A percentile compares a stretch with the other conserved stretches of the same genome.
These are phyloP conservation scores for Phaffia rhodozyma DNA, from an alignment of 1,284 basidiomycete genomes.

Conservation along the genomic window DNA sequence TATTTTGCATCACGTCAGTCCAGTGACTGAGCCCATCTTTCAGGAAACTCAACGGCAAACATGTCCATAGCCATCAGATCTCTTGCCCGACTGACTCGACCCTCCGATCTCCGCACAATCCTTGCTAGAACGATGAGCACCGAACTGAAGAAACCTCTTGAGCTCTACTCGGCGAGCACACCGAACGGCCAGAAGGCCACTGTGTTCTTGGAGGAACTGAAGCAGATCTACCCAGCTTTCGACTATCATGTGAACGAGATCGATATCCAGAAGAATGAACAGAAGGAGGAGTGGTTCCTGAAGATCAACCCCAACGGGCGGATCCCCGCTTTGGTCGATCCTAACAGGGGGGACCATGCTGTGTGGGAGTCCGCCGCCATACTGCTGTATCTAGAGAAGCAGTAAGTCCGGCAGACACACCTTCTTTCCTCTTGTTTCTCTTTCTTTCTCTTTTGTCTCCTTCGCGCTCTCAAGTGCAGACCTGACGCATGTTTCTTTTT, in stretches of 20 bases:
- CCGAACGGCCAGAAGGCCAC: slow-evolving; percentile 53
- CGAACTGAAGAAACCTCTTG: slow-evolving; percentile 29
- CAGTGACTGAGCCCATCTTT: no score
- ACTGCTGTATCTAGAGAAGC: slow-evolving; percentile 41
- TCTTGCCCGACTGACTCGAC: no score
- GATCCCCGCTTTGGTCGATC: slow-evolving; percentile 49
- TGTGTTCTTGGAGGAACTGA: slow-evolving; percentile 57
- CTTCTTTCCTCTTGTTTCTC: no score
- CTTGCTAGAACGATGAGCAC: no score
- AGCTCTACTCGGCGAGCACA: slow-evolving; percentile 52
- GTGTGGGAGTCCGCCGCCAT: slow-evolving; percentile 60
- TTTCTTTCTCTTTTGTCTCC: no score
- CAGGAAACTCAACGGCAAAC: no score
- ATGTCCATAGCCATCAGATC: no score
- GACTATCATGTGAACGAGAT: slow-evolving; percentile 50
- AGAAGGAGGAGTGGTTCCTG: slow-evolving; percentile 52
- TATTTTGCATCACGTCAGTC: no score
- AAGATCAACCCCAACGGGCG: slow-evolving; percentile 53
- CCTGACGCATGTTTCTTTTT: no score
- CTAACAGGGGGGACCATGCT: slow-evolving; percentile 42
- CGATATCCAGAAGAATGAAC: slow-evolving; percentile 42
- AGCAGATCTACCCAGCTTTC: slow-evolving; percentile 45
- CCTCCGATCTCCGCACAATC: no score
- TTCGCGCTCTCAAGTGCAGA: no score
- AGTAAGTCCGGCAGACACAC: not conserved